These are phyloP conservation scores for Penicillium roqueforti DNA, from an alignment of 495 filamentous ascomycete genomes.

Conservation along the genomic window DNA sequence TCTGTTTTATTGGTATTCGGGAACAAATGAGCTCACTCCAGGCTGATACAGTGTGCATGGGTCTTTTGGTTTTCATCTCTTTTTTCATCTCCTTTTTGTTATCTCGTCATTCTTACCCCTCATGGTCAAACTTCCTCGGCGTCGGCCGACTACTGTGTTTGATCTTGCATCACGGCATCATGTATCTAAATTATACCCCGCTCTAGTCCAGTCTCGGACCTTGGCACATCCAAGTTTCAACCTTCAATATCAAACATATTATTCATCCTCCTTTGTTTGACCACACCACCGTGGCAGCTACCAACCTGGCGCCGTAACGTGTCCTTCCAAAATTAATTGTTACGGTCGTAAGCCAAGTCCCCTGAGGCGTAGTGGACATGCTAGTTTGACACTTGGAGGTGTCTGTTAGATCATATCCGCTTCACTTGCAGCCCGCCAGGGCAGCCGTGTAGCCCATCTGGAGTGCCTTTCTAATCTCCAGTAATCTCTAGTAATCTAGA, in stretches of 20 bases:
- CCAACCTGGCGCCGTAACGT: not conserved
- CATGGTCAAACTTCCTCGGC: not conserved
- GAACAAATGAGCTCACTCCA: conserved; percentile 10
- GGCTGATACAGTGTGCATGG: conserved; percentile 5
- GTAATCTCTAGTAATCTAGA: too few relatives aligned
- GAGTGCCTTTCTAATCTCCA: not conserved
- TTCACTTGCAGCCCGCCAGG: not conserved
- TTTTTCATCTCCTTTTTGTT: not conserved
- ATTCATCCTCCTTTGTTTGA: not conserved
- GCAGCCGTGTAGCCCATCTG: not conserved
- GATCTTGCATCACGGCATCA: conserved; percentile 29
- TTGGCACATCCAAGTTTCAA: conserved; percentile 2
- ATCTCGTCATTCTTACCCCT: conserved; percentile 23
- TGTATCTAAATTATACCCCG: conserved; percentile 28
- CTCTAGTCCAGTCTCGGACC: conserved; percentile 3
- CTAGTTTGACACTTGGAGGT: not conserved
- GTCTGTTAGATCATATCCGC: not conserved
- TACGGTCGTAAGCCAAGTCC: too few relatives aligned
- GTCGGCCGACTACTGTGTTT: conserved; percentile 1
- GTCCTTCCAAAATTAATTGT: too few relatives aligned
- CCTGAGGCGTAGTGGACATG: not conserved
- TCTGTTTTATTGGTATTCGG: conserved; percentile 14
- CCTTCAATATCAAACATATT: not conserved
- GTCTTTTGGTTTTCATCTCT: conserved; percentile 5
- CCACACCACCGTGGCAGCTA: not conserved